These are phyloP conservation scores for Persicaria tinctoria DNA, from an alignment of 148 eudicot species.

Conservation along the genomic window DNA sequence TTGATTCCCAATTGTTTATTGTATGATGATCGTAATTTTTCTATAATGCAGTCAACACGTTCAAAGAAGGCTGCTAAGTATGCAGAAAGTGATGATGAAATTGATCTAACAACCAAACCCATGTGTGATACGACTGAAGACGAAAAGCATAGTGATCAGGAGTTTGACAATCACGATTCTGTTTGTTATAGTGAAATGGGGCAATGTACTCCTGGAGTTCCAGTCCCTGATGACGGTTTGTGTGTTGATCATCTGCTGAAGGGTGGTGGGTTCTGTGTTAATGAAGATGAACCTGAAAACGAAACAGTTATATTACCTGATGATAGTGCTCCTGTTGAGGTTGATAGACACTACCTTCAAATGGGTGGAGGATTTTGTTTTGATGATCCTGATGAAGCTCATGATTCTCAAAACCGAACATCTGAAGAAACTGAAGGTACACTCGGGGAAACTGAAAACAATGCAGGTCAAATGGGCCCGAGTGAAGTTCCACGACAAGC, in stretches of 20 bases:
- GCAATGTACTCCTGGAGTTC: slow-evolving; percentile 16
- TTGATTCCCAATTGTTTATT: not conserved
- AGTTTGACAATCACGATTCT: slow-evolving; percentile 9
- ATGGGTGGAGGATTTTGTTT: slow-evolving; percentile 77
- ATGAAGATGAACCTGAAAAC: slow-evolving; percentile 29
- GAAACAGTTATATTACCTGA: slow-evolving; percentile 16
- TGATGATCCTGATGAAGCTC: slow-evolving; percentile 29
- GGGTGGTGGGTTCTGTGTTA: slow-evolving; percentile 40
- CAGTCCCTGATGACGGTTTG: slow-evolving; percentile 16
- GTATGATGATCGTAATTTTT: not conserved
- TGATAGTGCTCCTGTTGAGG: slow-evolving; percentile 17
- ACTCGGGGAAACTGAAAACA: slow-evolving; percentile 3
- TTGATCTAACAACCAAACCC: slow-evolving; percentile 19
- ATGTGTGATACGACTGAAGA: slow-evolving; percentile 20
- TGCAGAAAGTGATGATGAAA: slow-evolving; percentile 32
- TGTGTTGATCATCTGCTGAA: slow-evolving; percentile 24
- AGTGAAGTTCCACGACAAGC: slow-evolving; percentile 2
- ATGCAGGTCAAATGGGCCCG: not conserved
- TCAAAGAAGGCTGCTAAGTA: slow-evolving; percentile 56
- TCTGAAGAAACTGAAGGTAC: slow-evolving; percentile 13
- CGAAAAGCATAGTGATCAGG: slow-evolving; percentile 14
- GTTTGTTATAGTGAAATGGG: slow-evolving; percentile 10
- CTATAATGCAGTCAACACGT: slow-evolving; percentile 52
- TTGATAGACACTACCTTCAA: slow-evolving; percentile 42
- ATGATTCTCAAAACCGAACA: not conserved